Evolutionary conservation across 2,329 filamentous ascomycete genomes (phyloP).

Genomic region (Ustulina deusta): DNA sequence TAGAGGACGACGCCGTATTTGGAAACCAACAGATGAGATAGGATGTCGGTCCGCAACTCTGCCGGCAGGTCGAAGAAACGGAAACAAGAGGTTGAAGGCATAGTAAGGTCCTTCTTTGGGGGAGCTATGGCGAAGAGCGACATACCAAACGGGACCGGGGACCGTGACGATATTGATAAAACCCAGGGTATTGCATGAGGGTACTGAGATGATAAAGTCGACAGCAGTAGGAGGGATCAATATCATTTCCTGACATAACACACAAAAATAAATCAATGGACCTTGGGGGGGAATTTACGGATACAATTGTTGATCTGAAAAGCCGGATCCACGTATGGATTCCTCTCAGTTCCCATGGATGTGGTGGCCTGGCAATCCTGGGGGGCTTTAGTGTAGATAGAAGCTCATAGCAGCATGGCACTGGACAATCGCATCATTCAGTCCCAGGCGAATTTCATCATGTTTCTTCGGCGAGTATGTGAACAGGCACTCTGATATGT

Average conservation of each 20-base stretch:
- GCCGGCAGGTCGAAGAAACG: conserved; percentile 50
- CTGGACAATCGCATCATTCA: neutral
- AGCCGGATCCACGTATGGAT: neutral
- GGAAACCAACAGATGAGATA: conserved; percentile 47
- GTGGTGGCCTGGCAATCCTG: neutral
- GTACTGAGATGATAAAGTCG: neutral
- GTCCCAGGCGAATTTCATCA: neutral
- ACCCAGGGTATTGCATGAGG: neutral
- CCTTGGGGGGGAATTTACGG: neutral
- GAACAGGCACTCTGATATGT: neutral
- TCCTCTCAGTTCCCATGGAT: conserved; percentile 6
- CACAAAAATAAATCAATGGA: neutral
- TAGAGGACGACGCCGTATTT: conserved; percentile 44
- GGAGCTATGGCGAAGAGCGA: neutral
- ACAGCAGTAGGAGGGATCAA: neutral
- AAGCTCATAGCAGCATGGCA: conserved; percentile 7
- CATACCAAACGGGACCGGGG: neutral
- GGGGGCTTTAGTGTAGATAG: neutral
- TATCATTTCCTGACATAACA: neutral
- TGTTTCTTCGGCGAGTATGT: neutral
- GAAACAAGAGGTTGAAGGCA: conserved; percentile 39
- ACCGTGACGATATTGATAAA: neutral
- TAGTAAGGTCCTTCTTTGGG: conserved; percentile 14
- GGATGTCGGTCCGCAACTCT: conserved; percentile 46
- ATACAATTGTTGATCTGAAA: conserved; percentile 3